Evolutionary conservation across 23 red algal genomes (phyloP), one percentile per base, ranked within the genome.

Genomic region (Gracilaria domingensis): DNA sequence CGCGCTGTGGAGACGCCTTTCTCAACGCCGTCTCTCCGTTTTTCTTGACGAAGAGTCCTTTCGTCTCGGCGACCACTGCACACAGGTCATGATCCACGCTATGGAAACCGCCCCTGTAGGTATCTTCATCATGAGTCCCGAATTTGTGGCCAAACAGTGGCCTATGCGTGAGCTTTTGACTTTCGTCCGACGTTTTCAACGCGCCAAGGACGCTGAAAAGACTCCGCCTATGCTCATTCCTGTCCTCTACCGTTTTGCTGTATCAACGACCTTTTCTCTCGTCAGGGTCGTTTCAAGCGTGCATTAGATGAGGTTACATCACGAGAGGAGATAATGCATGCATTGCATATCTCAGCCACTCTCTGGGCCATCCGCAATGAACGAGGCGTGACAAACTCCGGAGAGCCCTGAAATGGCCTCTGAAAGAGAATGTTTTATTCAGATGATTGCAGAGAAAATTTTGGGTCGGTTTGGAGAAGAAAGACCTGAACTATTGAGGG

Each of bases 21-120:
- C 3, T 1, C 2, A 28, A 2, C 40, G 50, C 25, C 38, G 73
- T 3, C 24, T 78, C 38, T 50, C 25, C 9, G 38, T 47, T 8
- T 78, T 78, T n/a, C 21, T 78, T 23, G 73, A 78, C 37, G 24
- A 9, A 1, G 48, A 78, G 48, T 50, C 40, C 37, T 50, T 78
- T 18, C 11, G 48, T 23, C 40, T 54, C 16, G 73, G 73, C 16
- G 73, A 78, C 12, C 1, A 54, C 23, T 47, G 40, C 38, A 12
- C 73, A 11, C 11, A 78, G 0, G 73, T 50, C 37, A 82, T 82
- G 79, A 9, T 29, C 13, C 32, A 62, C 48, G 79, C 79, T 4
- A 82, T 82, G 48, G 13, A 82, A 39, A 61, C 47, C 21, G 79
- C 79, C 17, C 79, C 32, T 12, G 51, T 82, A 5, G 79, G 79